phyloP scores from a whole-genome alignment of 1,284 basidiomycete species.

The Trichosporon coremiiforme region DNA sequence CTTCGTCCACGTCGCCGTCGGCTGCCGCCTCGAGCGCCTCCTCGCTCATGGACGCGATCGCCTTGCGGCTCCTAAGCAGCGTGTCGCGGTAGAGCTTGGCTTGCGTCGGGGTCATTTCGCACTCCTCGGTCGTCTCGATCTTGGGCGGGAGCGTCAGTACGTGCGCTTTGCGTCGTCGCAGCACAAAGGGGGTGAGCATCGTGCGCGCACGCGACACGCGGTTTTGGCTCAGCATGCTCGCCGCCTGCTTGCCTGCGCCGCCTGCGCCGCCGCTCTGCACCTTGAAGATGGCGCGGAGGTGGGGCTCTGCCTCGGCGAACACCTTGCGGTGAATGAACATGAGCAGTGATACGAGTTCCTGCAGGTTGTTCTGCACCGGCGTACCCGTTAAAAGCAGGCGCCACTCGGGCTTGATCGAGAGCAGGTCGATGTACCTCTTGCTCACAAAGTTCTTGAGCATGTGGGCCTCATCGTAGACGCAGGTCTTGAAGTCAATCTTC shows the following conservation, averaged over 20 bases:
- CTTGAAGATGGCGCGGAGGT: conserved; percentile 93
- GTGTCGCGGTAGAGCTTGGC: conserved; percentile 81
- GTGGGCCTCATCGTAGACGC: conserved; percentile 94
- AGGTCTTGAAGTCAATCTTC: conserved; percentile 88
- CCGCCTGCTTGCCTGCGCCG: conserved; percentile 38
- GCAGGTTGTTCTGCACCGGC: conserved; percentile 73
- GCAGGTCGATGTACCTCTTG: conserved; percentile 85
- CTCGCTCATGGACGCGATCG: conserved; percentile 70
- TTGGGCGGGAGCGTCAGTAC: conserved; percentile 91
- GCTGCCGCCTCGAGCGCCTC: conserved; percentile 46
- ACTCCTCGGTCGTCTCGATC: conserved; percentile 88
- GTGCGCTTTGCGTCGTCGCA: conserved; percentile 90
- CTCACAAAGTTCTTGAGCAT: conserved; percentile 96
- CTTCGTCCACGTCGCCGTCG: conserved; percentile 43
- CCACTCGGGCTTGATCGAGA: conserved; percentile 85
- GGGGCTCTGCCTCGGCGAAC: conserved; percentile 73
- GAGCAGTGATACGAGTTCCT: conserved; percentile 97
- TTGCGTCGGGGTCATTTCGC: conserved; percentile 86
- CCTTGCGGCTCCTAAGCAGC: conserved; percentile 76
- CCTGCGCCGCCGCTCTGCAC: conserved; percentile 56
- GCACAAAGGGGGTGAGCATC: conserved; percentile 99
- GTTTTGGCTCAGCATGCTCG: conserved; percentile 82
- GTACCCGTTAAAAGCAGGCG: conserved; percentile 92
- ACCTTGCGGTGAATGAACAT: conserved; percentile 96
- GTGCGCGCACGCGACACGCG: conserved; percentile 92